Percentiles rank a stretch among this genome's conserved stretches.
phyloP scores from a whole-genome alignment of 176 grass and related monocot species.

The Otatea glauca region DNA sequence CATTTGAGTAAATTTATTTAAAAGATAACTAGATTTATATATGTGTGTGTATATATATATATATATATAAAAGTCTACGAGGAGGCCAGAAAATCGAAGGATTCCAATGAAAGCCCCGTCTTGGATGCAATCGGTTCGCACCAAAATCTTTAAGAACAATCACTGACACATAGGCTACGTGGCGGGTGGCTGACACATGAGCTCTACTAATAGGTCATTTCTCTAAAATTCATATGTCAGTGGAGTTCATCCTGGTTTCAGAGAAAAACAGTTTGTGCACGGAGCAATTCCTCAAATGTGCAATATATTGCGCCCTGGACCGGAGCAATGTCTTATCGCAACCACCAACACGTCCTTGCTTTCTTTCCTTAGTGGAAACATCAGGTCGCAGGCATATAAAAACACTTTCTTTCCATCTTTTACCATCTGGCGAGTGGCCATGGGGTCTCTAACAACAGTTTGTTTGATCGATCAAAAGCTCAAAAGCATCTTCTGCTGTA shows the following conservation, averaged over 20 bases:
- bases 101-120: conserved; percentile 18
- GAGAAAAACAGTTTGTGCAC: not conserved
- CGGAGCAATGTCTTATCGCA: conserved; percentile 6
- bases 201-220: not conserved
- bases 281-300: not conserved
- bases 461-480: conserved; percentile 38
- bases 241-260: not conserved
- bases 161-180: too few species aligned
- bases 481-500: conserved; percentile 29
- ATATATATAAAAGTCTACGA: too few species aligned
- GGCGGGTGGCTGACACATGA: not conserved
- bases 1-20: too few species aligned
- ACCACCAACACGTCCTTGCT: not conserved
- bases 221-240: not conserved
- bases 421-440: conserved; percentile 41
- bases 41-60: too few species aligned
- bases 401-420: conserved; percentile 34
- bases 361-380: conserved; percentile 34
- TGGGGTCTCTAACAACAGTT: conserved; percentile 13
- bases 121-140: conserved; percentile 40
- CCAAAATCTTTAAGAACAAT: not conserved
- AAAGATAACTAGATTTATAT: too few species aligned
- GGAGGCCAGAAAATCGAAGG: too few species aligned
- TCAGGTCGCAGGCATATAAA: conserved; percentile 10
- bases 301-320: not conserved